Evolutionary conservation across 495 filamentous ascomycete genomes (phyloP), one percentile per base, ranked within the genome.

Genomic region (Elasticomyces elasticus): DNA sequence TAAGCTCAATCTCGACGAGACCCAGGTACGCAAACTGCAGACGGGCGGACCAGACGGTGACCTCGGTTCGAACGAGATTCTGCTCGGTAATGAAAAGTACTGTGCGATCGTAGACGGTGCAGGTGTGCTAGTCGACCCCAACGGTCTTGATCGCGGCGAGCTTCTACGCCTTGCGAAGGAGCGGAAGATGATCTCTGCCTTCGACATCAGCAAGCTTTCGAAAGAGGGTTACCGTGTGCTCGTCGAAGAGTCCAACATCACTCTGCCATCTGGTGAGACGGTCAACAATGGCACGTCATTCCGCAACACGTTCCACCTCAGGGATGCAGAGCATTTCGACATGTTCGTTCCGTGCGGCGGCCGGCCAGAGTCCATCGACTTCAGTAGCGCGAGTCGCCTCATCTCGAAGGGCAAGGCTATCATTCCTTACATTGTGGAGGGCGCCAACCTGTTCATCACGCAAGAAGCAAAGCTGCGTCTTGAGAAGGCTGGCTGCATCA

Each of bases 21-120:
- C 83, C 47, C 81, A 76, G 19, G 82, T 96, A 58, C 76, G 77
- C 62, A 98, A 98, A 75, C 79, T 98, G 77, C 92, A 98, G 73
- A 98, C 92, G 46, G 92, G 92, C 69, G 92, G 92, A 11, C 92
- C 92, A 5, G 92, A 98, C 63, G 92, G 92, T 52, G 92, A 98
- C 69, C 77, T 98, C 43, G 92, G 92, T 52, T 95, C 89, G 59
- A 98, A 98, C 68, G 92, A 98, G 69, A 98, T 98, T 57, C 76
- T 97, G 24, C 82, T 97, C 38, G 83, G 89, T 65, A 90, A 92
- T 63, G 92, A 98, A 72, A 94, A 87, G 71, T 97, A 97, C 72
- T 85, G 77, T 1, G 77, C 87, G 23, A 87, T 98, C 44, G 91
- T 97, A 22, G 92, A 98, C 69, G 92, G 92, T 49, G 85, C 89